Conservation (phyloP, 768 basidiomycete genomes). For the Terana coerulea region DNA sequence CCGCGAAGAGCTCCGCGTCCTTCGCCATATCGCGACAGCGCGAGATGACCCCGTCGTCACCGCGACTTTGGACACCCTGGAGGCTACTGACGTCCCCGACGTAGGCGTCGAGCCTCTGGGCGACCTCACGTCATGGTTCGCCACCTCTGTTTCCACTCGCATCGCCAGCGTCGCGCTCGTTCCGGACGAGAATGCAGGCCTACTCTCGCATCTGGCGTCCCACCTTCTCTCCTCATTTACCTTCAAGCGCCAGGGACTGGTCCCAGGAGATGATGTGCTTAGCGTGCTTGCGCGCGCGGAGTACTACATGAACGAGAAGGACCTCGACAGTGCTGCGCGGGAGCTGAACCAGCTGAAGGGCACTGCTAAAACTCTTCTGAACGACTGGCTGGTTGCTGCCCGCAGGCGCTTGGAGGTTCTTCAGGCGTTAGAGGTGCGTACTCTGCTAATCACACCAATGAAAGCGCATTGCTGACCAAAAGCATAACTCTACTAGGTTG, state of each 20-base stretch:
- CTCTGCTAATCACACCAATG: not conserved
- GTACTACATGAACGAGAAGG: constrained; percentile 87
- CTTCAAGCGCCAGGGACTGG: constrained; percentile 79
- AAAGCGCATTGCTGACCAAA: not conserved
- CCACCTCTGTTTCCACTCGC: constrained; percentile 74
- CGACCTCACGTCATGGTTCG: constrained; percentile 90
- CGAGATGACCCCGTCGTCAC: constrained; percentile 67
- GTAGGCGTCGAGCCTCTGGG: constrained; percentile 85
- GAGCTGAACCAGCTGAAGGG: constrained; percentile 91
- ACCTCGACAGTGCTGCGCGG: constrained; percentile 82
- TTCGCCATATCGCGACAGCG: constrained; percentile 69
- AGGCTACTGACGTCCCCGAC: constrained; percentile 70
- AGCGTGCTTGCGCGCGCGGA: constrained; percentile 88
- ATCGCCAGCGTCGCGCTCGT: constrained; percentile 89
- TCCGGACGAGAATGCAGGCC: constrained; percentile 84
- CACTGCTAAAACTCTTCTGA: constrained; percentile 64
- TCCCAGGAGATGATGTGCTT: constrained; percentile 77
- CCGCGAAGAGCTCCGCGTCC: constrained; percentile 82
- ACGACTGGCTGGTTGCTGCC: constrained; percentile 92
- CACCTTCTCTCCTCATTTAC: constrained; percentile 67
- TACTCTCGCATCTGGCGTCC: constrained; percentile 85
- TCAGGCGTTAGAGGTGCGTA: constrained; percentile 79
- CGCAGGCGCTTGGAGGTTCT: constrained; percentile 84
- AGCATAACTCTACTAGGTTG: constrained; percentile 56
- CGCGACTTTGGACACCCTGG: constrained; percentile 65